Evolutionary conservation across 1,139 yeast species (phyloP), one percentile per base, ranked within the genome.

Genomic region (Pneumocystis oryctolagi): DNA sequence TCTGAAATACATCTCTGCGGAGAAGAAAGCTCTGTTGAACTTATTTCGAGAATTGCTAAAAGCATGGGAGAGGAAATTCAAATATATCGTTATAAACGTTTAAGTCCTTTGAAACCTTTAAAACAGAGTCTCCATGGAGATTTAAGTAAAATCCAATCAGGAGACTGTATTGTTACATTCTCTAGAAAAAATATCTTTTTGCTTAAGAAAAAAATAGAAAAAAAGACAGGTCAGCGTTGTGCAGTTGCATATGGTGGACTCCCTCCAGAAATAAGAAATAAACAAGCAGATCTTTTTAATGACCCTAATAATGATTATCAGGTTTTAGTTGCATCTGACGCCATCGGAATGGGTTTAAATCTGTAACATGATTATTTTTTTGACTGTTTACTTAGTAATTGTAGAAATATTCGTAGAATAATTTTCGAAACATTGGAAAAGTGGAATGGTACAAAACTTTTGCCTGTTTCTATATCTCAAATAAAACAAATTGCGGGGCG

Each of bases 301-400:
- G 73, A 73, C 60, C 75, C 76, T 0, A 75, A 73, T 30, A 94
- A 94, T 2, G 80, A 81, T 59, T 85, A 83, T 67, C 94, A 90
- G 69, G 80, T 87, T 30, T 76, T 92, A 60, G 88, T 92, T 3
- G 97, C 98, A 0, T 87, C 97, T 0, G 98, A 92, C 76, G 99
- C 99, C 0, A 83, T 92, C 65, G 98, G 98, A 1, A 92, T 92
- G 97, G 99, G 99, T 0, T 78, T 92, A 62, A 92, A 92, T 70
- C 77, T 92, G 69, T 64, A 65, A 47, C 25, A 12, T 4, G 20
- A 6, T 20, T 16, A 9, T 6, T 18, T 56, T 55, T 16, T 18
- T 20, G 14, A 20, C 4, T 57, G 2, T 84, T 86, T 9, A 2
- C 16, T 39, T 25, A 32, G 39, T 39, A 8, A 25, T 25, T 14